Conservation (phyloP, 306 rosid genomes). For the Astragalus glycyphyllos region DNA sequence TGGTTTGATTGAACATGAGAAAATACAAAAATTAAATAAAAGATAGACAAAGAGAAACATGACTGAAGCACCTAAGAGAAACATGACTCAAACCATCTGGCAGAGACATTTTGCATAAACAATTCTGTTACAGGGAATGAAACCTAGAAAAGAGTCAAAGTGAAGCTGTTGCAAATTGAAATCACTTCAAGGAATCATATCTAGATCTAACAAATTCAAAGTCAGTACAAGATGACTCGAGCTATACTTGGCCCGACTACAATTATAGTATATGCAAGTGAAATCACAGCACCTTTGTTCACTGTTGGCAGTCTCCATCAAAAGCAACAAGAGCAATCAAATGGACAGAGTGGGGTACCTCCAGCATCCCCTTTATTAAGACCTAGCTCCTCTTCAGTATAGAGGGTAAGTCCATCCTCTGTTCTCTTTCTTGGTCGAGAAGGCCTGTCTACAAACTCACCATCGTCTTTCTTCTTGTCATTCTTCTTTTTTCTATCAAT, state of each 20-base stretch:
- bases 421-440: slow-evolving; percentile 59
- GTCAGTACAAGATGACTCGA: slow-evolving; percentile 10
- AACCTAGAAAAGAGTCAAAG: background rate
- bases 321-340: slow-evolving; percentile 90
- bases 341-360: slow-evolving; percentile 78
- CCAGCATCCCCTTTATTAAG: slow-evolving; percentile 66
- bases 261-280: slow-evolving; percentile 4
- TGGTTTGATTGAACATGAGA: background rate
- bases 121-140: slow-evolving; percentile 27
- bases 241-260: slow-evolving; percentile 12
- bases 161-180: slow-evolving; percentile 5
- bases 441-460: slow-evolving; percentile 45
- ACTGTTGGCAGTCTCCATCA: slow-evolving; percentile 38
- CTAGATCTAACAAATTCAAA: slow-evolving; percentile 34
- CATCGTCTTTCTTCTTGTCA: slow-evolving; percentile 46
- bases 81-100: slow-evolving; percentile 1
- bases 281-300: slow-evolving; percentile 16
- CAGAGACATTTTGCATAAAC: slow-evolving; percentile 2
- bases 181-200: slow-evolving; percentile 23
- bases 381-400: slow-evolving; percentile 76
- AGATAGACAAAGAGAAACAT: background rate
- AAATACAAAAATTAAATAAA: background rate
- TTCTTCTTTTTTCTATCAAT: slow-evolving; percentile 47
- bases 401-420: slow-evolving; percentile 65
- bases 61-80: background rate